A percentile compares a stretch with the other conserved stretches of the same genome.
Conservation (phyloP, 2,329 filamentous ascomycete species). For the Onygenales sp. region DNA sequence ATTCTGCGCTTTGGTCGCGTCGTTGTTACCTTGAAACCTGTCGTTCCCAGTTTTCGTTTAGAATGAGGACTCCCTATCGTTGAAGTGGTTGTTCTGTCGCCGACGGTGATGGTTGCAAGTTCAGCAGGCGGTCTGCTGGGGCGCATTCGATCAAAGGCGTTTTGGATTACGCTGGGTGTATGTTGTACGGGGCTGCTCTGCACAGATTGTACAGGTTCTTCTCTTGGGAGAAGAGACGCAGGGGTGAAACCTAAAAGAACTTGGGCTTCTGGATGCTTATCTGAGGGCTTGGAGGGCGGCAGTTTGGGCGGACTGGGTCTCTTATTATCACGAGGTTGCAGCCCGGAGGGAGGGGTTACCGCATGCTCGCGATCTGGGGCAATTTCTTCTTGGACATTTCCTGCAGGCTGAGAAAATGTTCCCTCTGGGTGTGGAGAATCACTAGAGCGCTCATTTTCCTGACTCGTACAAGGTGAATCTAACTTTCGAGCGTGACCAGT, state of each 20-base stretch:
- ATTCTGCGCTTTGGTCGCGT: constrained; percentile 31
- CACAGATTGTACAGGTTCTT: constrained; percentile 1
- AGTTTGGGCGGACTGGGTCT: neutral
- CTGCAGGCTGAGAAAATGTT: neutral
- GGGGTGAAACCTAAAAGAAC: neutral
- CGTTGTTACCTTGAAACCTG: constrained; percentile 11
- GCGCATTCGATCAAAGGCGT: constrained; percentile 56
- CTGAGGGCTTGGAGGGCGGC: constrained; percentile 2
- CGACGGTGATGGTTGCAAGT: constrained; percentile 66
- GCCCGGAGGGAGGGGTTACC: neutral
- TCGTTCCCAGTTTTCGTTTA: constrained; percentile 23
- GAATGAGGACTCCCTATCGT: constrained; percentile 47
- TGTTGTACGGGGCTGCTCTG: neutral
- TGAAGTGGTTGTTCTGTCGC: constrained; percentile 56
- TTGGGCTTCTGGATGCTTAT: constrained; percentile 4
- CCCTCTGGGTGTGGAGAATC: neutral
- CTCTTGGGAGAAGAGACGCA: neutral
- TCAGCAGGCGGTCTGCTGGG: constrained; percentile 53
- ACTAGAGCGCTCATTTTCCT: neutral
- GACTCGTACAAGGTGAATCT: constrained; percentile 1
- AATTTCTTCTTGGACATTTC: neutral
- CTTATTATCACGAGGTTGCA: neutral
- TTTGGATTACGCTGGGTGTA: constrained; percentile 41
- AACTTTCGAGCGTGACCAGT: neutral
- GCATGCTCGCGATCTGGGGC: neutral